Base-by-base conservation (phyloP, 306 rosid genomes). In the Castanea crenata region DNA sequence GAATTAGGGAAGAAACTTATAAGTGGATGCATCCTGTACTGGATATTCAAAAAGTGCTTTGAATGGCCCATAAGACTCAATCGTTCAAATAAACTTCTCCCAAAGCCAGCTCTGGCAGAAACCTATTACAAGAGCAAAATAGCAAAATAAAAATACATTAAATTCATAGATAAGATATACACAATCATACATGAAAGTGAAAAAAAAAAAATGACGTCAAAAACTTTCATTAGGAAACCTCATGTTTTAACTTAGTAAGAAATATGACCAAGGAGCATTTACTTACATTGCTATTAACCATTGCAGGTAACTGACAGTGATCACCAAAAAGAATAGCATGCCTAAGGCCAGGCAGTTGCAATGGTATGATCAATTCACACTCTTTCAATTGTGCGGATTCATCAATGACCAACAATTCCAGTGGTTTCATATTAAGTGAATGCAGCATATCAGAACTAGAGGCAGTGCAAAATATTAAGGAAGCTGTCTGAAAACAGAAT, bases 1-100 rank as follows among this genome's bases (percentile, higher is more conserved):
- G 82, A 80, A 86, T 93, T 91, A 19, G 98, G 94, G 76, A 93
- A 93, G 21, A 32, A 83, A 71, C 94, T 91, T 65, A 93, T 88
- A 5, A 90, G 87, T 21, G 97, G 97, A 82, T 93, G 94, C 98
- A 93, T 93, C 75, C 97, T 78, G 83, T 93, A 93, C 73, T 93
- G 98, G 63, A 84, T 71, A 76, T 88, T 82, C 44, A 93, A 87
- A 70, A 93, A 84, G 80, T 90, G 88, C 64, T 84, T 90, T 20
- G 90, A 74, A 69, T 87, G 86, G 55, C 85, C 87, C 83, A 84
- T 18, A 1, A 56, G 74, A 83, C 84, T 85, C 46, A 90, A 77
- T 79, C 98, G 87, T 76, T 78, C 93, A 82, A 91, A 93, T 73
- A 93, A 81, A 81, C 98, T 93, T 90, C 94, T 86, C 67, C 93